phyloP scores from a whole-genome alignment of 2,329 filamentous ascomycete species.

The Penicillium sumatraense region DNA sequence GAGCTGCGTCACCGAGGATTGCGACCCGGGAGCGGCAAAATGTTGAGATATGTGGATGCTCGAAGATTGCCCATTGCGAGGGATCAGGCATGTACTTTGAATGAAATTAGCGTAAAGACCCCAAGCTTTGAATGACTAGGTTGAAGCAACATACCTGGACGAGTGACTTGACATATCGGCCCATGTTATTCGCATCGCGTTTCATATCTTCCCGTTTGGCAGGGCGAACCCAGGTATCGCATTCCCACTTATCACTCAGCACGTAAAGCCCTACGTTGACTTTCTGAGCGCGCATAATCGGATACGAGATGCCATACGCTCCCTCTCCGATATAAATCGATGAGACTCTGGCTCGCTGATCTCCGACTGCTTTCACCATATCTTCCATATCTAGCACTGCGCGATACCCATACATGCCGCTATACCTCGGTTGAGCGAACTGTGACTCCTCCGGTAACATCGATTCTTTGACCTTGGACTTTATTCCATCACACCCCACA shows the following conservation, averaged over 20 bases:
- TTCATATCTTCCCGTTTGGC: slow-evolving; percentile 35
- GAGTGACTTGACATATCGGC: slow-evolving; percentile 30
- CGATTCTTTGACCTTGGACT: slow-evolving; percentile 33
- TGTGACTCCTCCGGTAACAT: slow-evolving; percentile 29
- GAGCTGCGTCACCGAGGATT: slow-evolving; percentile 45
- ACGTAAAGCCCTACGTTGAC: slow-evolving; percentile 39
- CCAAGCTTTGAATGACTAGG: too few species aligned
- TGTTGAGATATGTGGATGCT: slow-evolving; percentile 36
- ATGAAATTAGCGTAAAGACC: background rate
- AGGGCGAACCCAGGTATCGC: slow-evolving; percentile 35
- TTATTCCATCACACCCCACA: slow-evolving; percentile 44
- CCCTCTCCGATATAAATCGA: slow-evolving; percentile 38
- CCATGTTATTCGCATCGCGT: slow-evolving; percentile 33
- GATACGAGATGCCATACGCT: slow-evolving; percentile 39
- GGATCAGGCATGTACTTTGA: slow-evolving; percentile 35
- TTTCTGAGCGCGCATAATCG: slow-evolving; percentile 37
- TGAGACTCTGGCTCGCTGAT: slow-evolving; percentile 34
- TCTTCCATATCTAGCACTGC: slow-evolving; percentile 39
- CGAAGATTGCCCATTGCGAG: slow-evolving; percentile 43
- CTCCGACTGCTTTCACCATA: slow-evolving; percentile 38
- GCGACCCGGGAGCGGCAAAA: slow-evolving; percentile 35
- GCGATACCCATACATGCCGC: slow-evolving; percentile 42
- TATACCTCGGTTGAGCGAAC: slow-evolving; percentile 28
- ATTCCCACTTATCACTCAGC: slow-evolving; percentile 33
- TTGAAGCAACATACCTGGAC: slow-evolving; percentile 27